Evolutionary conservation across 73 alveolate species (phyloP).

Genomic region (Tetrahymena malaccensis): DNA sequence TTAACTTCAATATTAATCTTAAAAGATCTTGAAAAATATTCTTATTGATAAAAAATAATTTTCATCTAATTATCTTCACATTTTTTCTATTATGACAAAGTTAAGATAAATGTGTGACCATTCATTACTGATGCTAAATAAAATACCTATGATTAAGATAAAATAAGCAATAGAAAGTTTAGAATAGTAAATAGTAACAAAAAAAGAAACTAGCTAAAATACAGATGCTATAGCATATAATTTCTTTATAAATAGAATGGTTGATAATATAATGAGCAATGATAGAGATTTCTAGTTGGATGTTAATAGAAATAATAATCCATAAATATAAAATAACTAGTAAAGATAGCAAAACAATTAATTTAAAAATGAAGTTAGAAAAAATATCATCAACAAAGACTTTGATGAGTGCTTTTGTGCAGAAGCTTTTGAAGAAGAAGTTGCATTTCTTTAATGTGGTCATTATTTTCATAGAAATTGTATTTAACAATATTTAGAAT

Average conservation of each 20-base stretch:
- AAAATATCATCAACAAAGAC: not conserved
- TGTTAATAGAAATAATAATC: not conserved
- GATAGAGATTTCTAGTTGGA: not conserved
- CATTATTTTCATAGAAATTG: not conserved
- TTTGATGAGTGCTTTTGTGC: not conserved
- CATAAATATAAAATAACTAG: not conserved
- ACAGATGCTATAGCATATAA: not conserved
- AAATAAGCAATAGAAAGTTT: not conserved
- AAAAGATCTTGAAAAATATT: not conserved
- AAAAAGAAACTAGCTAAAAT: not conserved
- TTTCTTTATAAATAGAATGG: not conserved
- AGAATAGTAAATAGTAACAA: not conserved
- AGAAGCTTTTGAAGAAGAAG: not conserved
- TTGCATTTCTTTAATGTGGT: not conserved
- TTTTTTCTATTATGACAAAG: not conserved
- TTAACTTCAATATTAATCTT: not conserved
- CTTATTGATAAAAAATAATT: not conserved
- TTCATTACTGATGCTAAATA: not conserved
- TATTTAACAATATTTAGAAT: not conserved
- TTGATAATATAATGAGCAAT: not conserved
- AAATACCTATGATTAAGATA: not conserved
- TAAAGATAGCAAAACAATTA: not conserved
- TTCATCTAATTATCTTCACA: not conserved
- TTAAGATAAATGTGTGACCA: constrained; percentile 4
- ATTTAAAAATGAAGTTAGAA: no score